Evolutionary conservation across 2,329 filamentous ascomycete genomes (phyloP), one percentile per base, ranked within the genome.

Genomic region (Aspergillus piperis): DNA sequence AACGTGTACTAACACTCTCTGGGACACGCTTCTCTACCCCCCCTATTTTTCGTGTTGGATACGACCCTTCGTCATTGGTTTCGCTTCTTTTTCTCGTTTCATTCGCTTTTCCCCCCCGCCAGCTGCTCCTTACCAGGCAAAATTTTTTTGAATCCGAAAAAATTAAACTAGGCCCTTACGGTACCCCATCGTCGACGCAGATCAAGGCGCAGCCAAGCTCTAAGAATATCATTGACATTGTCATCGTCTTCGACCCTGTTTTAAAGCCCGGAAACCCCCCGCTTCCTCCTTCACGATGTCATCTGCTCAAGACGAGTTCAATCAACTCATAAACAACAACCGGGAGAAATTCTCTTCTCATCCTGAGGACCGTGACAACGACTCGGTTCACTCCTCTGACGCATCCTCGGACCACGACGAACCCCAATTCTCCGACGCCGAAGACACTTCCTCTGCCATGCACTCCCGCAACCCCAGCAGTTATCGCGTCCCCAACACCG

Each of bases 291-390:
- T 70, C 73, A 76, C 61, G 47, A 80, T 79, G 77, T 76, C 77
- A 60, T 62, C 70, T 39, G 78, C 79, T 54, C 78, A 80, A 68
- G 79, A 81, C 70, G 79, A 81, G 73, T 78, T 79, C 66, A 75
- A 81, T 57, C 74, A 73, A 53, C 72, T 80, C 61, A 71, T 80
- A 48, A 71, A 72, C 59, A 71, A 67, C 62, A 75, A 74, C 51
- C 74, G 72, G 55, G 73, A 75, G 55, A 70, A 68, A 49, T 64
- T 62, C 58, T 69, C 71, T 54, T 68, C 71, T 38, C 79, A 81
- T 64, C 79, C 79, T 11, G 79, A 81, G 70, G 79, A 81, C 64
- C 72, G 70, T 57, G 67, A 72, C 60, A 61, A 71, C 47, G 66
- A 66, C 53, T 71, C 69, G 17, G 65, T 69, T 54, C 59, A 62